phyloP scores from a whole-genome alignment of 2,329 filamentous ascomycete species.

The Metarhizium rileyi region DNA sequence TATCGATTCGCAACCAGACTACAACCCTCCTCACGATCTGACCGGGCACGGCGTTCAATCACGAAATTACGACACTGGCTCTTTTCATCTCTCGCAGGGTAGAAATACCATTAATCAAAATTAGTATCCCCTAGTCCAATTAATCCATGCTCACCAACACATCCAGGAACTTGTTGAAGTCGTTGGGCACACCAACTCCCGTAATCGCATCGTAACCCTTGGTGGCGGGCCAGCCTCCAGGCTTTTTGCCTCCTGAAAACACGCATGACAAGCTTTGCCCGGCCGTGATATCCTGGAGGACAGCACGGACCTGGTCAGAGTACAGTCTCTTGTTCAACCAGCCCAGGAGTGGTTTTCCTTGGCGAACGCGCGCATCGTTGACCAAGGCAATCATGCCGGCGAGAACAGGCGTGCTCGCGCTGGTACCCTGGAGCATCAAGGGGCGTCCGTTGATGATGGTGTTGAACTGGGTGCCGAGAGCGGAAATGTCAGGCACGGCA shows the following conservation, averaged over 20 bases:
- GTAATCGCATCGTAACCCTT: conserved; percentile 39
- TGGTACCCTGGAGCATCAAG: conserved; percentile 30
- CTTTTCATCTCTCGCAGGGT: too few relatives aligned
- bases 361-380: conserved; percentile 41
- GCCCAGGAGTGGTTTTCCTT: conserved; percentile 38
- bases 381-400: conserved; percentile 44
- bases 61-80: too few relatives aligned
- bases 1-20: too few relatives aligned
- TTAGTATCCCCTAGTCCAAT: not conserved
- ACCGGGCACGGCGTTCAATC: too few relatives aligned
- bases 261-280: conserved; percentile 32
- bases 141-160: conserved; percentile 19
- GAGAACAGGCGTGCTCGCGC: conserved; percentile 44
- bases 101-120: too few relatives aligned
- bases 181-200: conserved; percentile 36
- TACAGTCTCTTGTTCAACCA: conserved; percentile 45
- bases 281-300: conserved; percentile 31
- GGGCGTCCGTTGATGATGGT: conserved; percentile 22
- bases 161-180: conserved; percentile 29
- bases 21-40: too few relatives aligned
- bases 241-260: conserved; percentile 21
- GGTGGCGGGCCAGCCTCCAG: conserved; percentile 33
- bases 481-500: conserved; percentile 41
- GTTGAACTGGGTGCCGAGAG: conserved; percentile 48
- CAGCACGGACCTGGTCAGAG: conserved; percentile 22